phyloP scores from a whole-genome alignment of 2,329 filamentous ascomycete species.

The Phaeosphaeria sp. region DNA sequence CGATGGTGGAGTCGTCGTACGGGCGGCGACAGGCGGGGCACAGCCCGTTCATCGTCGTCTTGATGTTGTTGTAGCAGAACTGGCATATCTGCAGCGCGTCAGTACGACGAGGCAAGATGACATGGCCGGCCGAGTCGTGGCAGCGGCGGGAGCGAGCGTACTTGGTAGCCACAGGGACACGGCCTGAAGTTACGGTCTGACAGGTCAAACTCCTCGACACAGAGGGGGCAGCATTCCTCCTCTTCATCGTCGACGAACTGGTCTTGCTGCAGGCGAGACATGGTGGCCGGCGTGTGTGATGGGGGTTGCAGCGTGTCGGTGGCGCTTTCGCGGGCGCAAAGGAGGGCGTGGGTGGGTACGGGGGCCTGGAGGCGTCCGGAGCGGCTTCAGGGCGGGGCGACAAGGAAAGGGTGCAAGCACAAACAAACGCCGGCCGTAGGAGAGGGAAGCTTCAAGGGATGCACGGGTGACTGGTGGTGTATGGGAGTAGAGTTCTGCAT shows the following conservation, averaged over 20 bases:
- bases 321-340: slow-evolving; percentile 33
- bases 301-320: slow-evolving; percentile 25
- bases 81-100: slow-evolving; percentile 76
- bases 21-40: slow-evolving; percentile 96
- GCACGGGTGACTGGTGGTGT: slow-evolving; percentile 26
- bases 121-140: slow-evolving; percentile 7
- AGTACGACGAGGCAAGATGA: slow-evolving; percentile 22
- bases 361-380: slow-evolving; percentile 9
- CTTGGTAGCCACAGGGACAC: slow-evolving; percentile 97
- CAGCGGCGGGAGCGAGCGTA: slow-evolving; percentile 55
- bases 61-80: slow-evolving; percentile 99
- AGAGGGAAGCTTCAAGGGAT: slow-evolving; percentile 21
- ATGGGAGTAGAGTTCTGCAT: slow-evolving; percentile 30
- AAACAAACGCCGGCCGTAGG: slow-evolving; percentile 43
- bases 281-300: slow-evolving; percentile 32
- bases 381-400: slow-evolving; percentile 7
- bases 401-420: slow-evolving; percentile 26
- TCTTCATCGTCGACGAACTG: slow-evolving; percentile 62
- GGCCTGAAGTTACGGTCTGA: slow-evolving; percentile 96
- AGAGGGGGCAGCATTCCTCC: slow-evolving; percentile 78
- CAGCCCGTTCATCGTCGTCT: slow-evolving; percentile 94
- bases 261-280: slow-evolving; percentile 58
- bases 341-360: slow-evolving; percentile 15
- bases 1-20: slow-evolving; percentile 96
- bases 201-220: slow-evolving; percentile 98